Conservation (phyloP, 257 asterid species). For the Solanum appendiculatum region DNA sequence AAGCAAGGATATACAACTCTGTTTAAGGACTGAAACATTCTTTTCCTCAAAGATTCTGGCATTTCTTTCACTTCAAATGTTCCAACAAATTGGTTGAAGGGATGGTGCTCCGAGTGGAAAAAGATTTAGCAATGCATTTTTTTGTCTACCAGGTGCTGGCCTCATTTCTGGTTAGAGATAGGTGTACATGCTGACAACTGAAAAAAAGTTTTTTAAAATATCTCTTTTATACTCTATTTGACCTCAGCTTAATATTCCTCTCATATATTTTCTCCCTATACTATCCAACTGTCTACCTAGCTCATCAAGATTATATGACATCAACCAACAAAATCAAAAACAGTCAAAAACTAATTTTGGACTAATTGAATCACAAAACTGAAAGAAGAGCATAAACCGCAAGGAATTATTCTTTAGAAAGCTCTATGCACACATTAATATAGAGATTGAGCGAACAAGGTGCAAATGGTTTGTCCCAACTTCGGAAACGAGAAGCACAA, state of each 20-base stretch:
- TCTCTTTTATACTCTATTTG: background rate
- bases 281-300: background rate
- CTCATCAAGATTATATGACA: background rate
- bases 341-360: background rate
- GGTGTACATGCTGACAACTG: background rate
- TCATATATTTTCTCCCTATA: background rate
- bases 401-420: background rate
- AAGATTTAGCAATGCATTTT: background rate
- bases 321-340: background rate
- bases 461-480: background rate
- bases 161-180: background rate
- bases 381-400: background rate
- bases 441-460: background rate
- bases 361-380: background rate
- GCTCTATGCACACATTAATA: background rate
- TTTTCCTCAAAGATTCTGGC: background rate
- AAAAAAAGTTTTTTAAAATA: background rate
- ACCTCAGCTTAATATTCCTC: background rate
- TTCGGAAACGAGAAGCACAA: background rate
- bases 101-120: background rate
- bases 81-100: background rate
- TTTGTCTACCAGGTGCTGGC: background rate
- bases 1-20: background rate
- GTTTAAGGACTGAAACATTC: background rate
- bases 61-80: background rate